These are phyloP conservation scores for Diaporthe australafricana DNA, from an alignment of 2,329 filamentous ascomycete genomes.

Conservation along the genomic window DNA sequence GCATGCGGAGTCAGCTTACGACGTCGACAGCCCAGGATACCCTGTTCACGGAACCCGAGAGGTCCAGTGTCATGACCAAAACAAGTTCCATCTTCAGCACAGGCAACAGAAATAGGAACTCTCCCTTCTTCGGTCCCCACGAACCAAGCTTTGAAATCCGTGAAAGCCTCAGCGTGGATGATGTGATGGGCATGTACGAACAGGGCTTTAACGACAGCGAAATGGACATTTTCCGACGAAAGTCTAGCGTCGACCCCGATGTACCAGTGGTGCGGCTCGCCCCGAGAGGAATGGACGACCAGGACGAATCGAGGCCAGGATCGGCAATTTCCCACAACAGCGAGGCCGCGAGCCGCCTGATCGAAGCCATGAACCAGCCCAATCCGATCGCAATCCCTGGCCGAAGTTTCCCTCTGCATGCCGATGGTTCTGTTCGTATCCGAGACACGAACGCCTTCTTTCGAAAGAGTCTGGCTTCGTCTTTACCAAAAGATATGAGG, in stretches of 20 bases:
- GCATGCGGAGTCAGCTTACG: constrained; percentile 67
- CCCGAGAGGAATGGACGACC: constrained; percentile 28
- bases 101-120: constrained; percentile 40
- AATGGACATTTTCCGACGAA: constrained; percentile 53
- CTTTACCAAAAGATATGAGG: constrained; percentile 48
- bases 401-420: constrained; percentile 42
- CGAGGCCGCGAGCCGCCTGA: constrained; percentile 50
- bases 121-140: constrained; percentile 38
- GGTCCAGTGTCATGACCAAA: constrained; percentile 85
- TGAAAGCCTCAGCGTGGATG: constrained; percentile 72
- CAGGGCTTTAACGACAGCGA: constrained; percentile 68
- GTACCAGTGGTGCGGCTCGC: constrained; percentile 30
- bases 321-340: constrained; percentile 53
- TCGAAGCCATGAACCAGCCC: constrained; percentile 54
- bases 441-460: constrained; percentile 55
- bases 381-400: constrained; percentile 43
- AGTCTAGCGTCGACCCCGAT: constrained; percentile 35
- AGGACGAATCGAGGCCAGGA: constrained; percentile 48
- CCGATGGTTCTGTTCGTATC: constrained; percentile 48
- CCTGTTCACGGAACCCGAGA: constrained; percentile 68
- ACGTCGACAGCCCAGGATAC: constrained; percentile 69
- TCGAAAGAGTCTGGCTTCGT: constrained; percentile 47
- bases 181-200: constrained; percentile 79
- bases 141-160: constrained; percentile 33
- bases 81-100: constrained; percentile 74